A percentile compares a stretch with the other conserved stretches of the same genome.
Evolutionary conservation across 2,329 filamentous ascomycete species (phyloP).

Genomic region (Paecilomyces fulvus): DNA sequence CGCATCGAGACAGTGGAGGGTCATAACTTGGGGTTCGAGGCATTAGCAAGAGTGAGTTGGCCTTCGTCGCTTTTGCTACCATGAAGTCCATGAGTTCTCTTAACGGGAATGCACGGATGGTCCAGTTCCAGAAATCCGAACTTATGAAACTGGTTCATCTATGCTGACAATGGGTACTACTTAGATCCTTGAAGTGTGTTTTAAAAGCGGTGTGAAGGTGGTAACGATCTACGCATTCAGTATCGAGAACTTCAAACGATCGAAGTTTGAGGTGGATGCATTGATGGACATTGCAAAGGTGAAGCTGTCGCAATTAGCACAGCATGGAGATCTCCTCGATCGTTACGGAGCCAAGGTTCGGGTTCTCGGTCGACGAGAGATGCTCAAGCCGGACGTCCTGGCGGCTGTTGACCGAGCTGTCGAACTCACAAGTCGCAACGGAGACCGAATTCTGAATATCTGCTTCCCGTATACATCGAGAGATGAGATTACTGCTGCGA

Average conservation of each 20-base stretch:
- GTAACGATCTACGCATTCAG: constrained; percentile 98
- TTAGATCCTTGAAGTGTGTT: constrained; percentile 91
- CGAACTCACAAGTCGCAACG: constrained; percentile 79
- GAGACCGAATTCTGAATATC: constrained; percentile 73
- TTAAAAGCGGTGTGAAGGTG: constrained; percentile 92
- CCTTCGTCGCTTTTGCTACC: neutral
- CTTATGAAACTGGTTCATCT: constrained; percentile 7
- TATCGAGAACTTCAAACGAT: constrained; percentile 97
- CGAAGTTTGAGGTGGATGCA: constrained; percentile 91
- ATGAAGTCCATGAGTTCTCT: neutral
- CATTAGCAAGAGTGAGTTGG: constrained; percentile 65
- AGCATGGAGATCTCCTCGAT: constrained; percentile 88
- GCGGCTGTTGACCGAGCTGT: constrained; percentile 81
- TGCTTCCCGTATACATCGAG: constrained; percentile 97
- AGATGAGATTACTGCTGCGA: constrained; percentile 87
- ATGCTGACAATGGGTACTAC: constrained; percentile 1
- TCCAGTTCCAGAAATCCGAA: neutral
- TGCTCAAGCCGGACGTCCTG: constrained; percentile 80
- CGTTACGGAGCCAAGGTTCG: constrained; percentile 83
- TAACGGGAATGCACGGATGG: neutral
- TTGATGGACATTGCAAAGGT: constrained; percentile 97
- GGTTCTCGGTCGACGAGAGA: constrained; percentile 72
- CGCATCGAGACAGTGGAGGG: constrained; percentile 95
- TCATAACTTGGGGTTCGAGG: constrained; percentile 92
- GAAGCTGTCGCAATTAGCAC: constrained; percentile 81